A percentile compares a stretch with the other conserved stretches of the same genome.
Evolutionary conservation across 1,139 yeast genomes (phyloP).

Genomic region (Kluyveromyces marxianus): DNA sequence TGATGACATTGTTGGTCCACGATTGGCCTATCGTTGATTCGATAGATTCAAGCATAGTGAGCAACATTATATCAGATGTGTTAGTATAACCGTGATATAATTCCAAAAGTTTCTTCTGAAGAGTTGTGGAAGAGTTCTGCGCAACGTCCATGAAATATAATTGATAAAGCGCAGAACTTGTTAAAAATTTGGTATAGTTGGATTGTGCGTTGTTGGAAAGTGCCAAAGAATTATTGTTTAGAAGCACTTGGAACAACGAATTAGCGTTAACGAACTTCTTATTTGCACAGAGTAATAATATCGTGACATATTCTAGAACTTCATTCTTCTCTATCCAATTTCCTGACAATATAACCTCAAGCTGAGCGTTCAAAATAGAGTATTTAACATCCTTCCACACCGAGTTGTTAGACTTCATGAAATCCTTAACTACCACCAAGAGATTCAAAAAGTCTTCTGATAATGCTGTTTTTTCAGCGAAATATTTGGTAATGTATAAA

Average conservation of each 20-base stretch:
- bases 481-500: conserved; percentile 52
- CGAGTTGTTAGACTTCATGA: conserved; percentile 23
- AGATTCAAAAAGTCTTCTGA: conserved; percentile 33
- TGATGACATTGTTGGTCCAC: conserved; percentile 54
- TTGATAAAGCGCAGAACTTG: conserved; percentile 38
- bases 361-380: conserved; percentile 51
- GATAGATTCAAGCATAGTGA: conserved; percentile 45
- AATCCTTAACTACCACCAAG: conserved; percentile 30
- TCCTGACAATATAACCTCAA: conserved; percentile 53
- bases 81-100: conserved; percentile 57
- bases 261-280: conserved; percentile 39
- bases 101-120: conserved; percentile 43
- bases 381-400: conserved; percentile 43
- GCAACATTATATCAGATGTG: conserved; percentile 55
- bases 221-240: conserved; percentile 41
- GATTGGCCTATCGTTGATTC: conserved; percentile 45
- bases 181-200: conserved; percentile 33
- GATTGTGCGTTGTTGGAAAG: conserved; percentile 26
- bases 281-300: conserved; percentile 34
- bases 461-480: conserved; percentile 44
- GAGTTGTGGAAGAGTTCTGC: conserved; percentile 39
- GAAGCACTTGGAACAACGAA: conserved; percentile 56
- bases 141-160: conserved; percentile 43
- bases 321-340: conserved; percentile 41
- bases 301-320: conserved; percentile 39